These are phyloP conservation scores for Darksidea phi DNA, from an alignment of 495 filamentous ascomycete species.

Conservation along the genomic window DNA sequence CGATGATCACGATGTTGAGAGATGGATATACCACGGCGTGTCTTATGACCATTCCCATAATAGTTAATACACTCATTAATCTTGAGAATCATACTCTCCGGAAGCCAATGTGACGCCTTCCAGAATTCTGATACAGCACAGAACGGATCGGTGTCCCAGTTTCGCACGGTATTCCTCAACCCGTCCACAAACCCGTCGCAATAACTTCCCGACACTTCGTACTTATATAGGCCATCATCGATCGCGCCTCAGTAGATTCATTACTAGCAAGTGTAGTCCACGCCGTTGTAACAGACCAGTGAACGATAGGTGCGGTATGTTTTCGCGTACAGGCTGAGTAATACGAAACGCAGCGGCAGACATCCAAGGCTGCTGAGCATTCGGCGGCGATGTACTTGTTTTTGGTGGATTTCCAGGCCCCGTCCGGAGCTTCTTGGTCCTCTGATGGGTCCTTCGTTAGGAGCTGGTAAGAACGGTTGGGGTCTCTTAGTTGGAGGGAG, in stretches of 20 bases:
- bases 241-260: too few relatives aligned
- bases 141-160: too few relatives aligned
- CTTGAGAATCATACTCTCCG: too few relatives aligned
- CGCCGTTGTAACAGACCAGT: conserved; percentile 10
- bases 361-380: background rate
- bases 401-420: background rate
- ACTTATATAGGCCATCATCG: too few relatives aligned
- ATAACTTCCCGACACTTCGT: too few relatives aligned
- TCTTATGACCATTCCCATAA: background rate
- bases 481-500: background rate
- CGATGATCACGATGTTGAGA: background rate
- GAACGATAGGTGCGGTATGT: background rate
- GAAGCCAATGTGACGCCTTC: too few relatives aligned
- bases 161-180: too few relatives aligned
- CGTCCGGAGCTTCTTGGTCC: too few relatives aligned
- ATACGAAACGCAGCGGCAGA: background rate
- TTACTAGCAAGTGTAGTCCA: background rate
- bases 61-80: background rate
- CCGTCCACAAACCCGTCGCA: too few relatives aligned
- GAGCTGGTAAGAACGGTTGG: background rate
- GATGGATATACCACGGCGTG: conserved; percentile 2
- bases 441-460: too few relatives aligned
- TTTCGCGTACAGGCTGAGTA: background rate
- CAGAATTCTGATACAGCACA: too few relatives aligned
- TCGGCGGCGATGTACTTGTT: background rate